Conservation (phyloP, 768 basidiomycete genomes). For the Mycena polygramma region DNA sequence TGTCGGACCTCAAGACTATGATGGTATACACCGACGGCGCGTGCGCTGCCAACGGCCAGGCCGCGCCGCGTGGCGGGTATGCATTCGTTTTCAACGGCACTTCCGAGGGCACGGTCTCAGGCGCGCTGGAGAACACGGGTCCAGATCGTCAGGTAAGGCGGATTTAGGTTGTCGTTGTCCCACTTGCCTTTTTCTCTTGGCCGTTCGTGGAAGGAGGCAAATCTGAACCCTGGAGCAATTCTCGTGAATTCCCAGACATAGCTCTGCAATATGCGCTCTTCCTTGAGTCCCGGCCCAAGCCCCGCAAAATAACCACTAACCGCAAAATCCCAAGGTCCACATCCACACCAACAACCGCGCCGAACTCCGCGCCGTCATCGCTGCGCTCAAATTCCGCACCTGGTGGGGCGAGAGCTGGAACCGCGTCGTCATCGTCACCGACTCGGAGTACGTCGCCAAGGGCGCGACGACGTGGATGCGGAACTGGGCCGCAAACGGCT, state of each 20-base stretch:
- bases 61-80: conserved; percentile 13
- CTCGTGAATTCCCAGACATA: no score
- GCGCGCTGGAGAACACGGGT: conserved; percentile 9
- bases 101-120: conserved; percentile 3
- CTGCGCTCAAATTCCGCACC: conserved; percentile 38
- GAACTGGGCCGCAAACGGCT: conserved; percentile 41
- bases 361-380: conserved; percentile 48
- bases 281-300: no score
- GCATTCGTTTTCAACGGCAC: conserved; percentile 26
- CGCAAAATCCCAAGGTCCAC: neutral
- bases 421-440: conserved; percentile 47
- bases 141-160: conserved; percentile 6
- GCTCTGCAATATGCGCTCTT: no score
- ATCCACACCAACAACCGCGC: conserved; percentile 49
- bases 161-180: no score
- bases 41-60: conserved; percentile 21
- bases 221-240: no score
- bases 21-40: conserved; percentile 32
- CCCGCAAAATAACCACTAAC: no score
- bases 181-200: no score
- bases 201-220: no score
- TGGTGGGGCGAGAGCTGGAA: conserved; percentile 48
- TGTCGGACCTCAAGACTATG: conserved; percentile 24
- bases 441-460: conserved; percentile 47
- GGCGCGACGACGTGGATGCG: conserved; percentile 42